phyloP scores from a whole-genome alignment of 768 basidiomycete genomes.

The Boletus barrowsii region DNA sequence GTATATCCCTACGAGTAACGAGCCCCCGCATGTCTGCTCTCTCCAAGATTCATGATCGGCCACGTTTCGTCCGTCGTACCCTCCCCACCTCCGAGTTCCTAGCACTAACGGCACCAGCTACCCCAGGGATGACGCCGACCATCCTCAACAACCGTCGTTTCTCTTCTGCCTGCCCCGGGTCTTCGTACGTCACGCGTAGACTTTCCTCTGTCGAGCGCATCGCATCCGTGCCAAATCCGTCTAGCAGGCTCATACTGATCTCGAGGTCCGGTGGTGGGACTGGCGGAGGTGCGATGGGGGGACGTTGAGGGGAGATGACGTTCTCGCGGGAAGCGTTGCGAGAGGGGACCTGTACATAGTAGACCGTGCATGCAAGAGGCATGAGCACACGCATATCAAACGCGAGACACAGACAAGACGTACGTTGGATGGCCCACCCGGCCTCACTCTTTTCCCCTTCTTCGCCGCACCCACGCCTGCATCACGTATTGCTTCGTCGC shows the following conservation, averaged over 20 bases:
- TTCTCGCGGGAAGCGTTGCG: slow-evolving; percentile 24
- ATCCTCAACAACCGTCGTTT: slow-evolving; percentile 55
- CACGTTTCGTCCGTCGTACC: slow-evolving; percentile 11
- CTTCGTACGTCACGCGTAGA: slow-evolving; percentile 63
- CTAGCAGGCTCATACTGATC: slow-evolving; percentile 20
- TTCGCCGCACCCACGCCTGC: slow-evolving; percentile 12
- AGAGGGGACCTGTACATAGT: slow-evolving; percentile 22
- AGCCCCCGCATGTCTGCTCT: too few species aligned
- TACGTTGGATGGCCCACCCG: slow-evolving; percentile 38
- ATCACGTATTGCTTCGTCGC: slow-evolving; percentile 11
- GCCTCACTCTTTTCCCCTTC: slow-evolving; percentile 38
- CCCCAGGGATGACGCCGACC: slow-evolving; percentile 8
- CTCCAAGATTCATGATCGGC: slow-evolving; percentile 6
- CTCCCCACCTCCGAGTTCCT: background rate
- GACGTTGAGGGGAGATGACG: slow-evolving; percentile 9
- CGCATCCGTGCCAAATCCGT: slow-evolving; percentile 13
- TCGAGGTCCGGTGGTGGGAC: slow-evolving; percentile 23
- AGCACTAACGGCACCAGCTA: slow-evolving; percentile 9
- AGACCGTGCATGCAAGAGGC: too few species aligned
- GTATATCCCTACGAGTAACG: background rate
- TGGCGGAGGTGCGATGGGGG: background rate
- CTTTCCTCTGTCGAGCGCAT: slow-evolving; percentile 38
- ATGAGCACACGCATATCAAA: background rate
- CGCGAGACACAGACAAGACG: background rate
- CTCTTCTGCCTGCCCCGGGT: slow-evolving; percentile 61